phyloP scores from a whole-genome alignment of 2,329 filamentous ascomycete genomes.

The Pseudogymnoascus sp. region DNA sequence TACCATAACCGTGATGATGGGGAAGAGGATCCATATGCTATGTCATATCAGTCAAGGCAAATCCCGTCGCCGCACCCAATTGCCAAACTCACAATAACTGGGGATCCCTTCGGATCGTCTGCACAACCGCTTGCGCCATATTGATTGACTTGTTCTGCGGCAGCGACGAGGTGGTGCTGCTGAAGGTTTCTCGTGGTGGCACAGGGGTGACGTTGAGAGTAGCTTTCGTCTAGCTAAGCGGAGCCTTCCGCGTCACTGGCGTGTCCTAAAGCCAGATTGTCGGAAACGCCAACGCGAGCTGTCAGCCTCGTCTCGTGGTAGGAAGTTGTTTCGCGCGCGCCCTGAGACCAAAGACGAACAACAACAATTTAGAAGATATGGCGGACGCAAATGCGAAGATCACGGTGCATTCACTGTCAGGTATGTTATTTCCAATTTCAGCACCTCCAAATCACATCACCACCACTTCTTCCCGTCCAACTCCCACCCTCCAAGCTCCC shows the following conservation, averaged over 20 bases:
- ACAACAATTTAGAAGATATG: slow-evolving; percentile 21
- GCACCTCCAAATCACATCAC: neutral
- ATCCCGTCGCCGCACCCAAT: slow-evolving; percentile 13
- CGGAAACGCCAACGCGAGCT: neutral
- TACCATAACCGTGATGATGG: slow-evolving; percentile 96
- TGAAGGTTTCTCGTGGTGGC: slow-evolving; percentile 17
- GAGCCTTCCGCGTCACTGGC: slow-evolving; percentile 1
- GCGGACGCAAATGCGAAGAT: slow-evolving; percentile 26
- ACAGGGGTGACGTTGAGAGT: neutral
- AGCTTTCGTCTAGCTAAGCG: neutral
- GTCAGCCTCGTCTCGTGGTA: neutral
- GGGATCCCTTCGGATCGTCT: slow-evolving; percentile 97
- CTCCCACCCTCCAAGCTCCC: neutral
- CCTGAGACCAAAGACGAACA: neutral
- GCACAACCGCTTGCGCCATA: slow-evolving; percentile 81
- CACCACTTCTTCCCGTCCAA: neutral
- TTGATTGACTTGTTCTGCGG: slow-evolving; percentile 22
- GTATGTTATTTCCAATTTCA: slow-evolving; percentile 16
- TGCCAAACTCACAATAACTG: slow-evolving; percentile 75
- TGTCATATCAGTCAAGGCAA: slow-evolving; percentile 13
- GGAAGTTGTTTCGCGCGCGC: slow-evolving; percentile 4
- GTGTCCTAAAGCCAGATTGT: slow-evolving; percentile 1
- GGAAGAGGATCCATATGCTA: slow-evolving; percentile 91
- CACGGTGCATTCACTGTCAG: slow-evolving; percentile 27
- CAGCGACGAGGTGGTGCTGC: neutral